Evolutionary conservation across 345 rosid species (phyloP).

Genomic region (Stellera chamaejasme): DNA sequence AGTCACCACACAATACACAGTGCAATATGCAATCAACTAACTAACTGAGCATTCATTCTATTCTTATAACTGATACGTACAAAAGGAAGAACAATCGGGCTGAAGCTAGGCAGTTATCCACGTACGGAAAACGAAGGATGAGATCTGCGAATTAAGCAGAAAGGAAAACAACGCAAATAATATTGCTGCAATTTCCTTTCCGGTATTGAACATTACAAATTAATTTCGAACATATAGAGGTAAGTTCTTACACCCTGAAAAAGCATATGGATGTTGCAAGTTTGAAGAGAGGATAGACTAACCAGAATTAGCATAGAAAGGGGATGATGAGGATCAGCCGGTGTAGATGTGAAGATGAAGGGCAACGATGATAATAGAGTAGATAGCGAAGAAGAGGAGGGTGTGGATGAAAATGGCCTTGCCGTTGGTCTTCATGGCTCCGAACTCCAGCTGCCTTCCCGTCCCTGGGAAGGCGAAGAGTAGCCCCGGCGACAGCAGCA

Average conservation of each 20-base stretch:
- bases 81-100: not conserved
- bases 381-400: slow-evolving; percentile 69
- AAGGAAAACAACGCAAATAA: no score
- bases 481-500: slow-evolving; percentile 80
- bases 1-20: no score
- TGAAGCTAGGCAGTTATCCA: no score
- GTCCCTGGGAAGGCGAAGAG: slow-evolving; percentile 72
- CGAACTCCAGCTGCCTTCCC: slow-evolving; percentile 48
- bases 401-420: slow-evolving; percentile 82
- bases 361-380: slow-evolving; percentile 71
- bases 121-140: no score
- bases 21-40: no score
- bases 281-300: not conserved
- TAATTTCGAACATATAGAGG: no score
- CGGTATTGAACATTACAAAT: no score
- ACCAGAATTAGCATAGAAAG: slow-evolving; percentile 8
- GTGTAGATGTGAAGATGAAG: slow-evolving; percentile 80
- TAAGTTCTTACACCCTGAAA: no score
- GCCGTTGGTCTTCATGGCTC: slow-evolving; percentile 90
- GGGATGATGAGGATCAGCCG: slow-evolving; percentile 28
- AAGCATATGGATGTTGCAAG: not conserved
- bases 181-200: no score
- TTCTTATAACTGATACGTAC: no score
- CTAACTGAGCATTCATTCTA: no score
- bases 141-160: no score